Conservation (phyloP, 306 rosid genomes). For the Clitoria ternatea region DNA sequence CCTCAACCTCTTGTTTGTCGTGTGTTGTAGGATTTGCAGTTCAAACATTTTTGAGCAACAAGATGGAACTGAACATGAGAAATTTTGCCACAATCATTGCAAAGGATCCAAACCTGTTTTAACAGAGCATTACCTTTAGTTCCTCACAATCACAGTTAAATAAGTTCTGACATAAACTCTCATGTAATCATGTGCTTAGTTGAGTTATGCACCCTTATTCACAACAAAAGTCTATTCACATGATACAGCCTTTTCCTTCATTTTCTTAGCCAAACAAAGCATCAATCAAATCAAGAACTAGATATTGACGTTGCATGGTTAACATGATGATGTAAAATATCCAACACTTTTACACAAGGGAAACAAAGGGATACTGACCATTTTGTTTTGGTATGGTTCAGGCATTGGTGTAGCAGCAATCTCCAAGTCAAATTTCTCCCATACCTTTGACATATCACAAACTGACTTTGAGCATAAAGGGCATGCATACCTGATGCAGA, state of each 20-base stretch:
- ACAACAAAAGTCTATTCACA: not conserved
- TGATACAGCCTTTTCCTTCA: not conserved
- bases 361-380: conserved; percentile 32
- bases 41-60: conserved; percentile 69
- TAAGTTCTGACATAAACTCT: too few species aligned
- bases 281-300: not conserved
- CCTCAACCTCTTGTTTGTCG: conserved; percentile 67
- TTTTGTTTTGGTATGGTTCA: conserved; percentile 49
- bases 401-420: conserved; percentile 83
- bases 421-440: conserved; percentile 83
- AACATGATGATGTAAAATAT: not conserved
- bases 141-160: not conserved
- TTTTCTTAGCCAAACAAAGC: not conserved
- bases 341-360: not conserved
- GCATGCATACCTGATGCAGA: conserved; percentile 60
- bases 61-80: conserved; percentile 61
- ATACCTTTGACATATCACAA: conserved; percentile 85
- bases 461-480: conserved; percentile 89
- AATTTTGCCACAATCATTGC: conserved; percentile 77
- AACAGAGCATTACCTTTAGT: conserved; percentile 8
- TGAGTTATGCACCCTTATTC: too few species aligned
- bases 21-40: conserved; percentile 88
- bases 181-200: too few species aligned
- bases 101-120: conserved; percentile 81
- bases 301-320: not conserved